Evolutionary conservation across 352 stramenopile species (phyloP).

Genomic region (Globisporangium perplexum): DNA sequence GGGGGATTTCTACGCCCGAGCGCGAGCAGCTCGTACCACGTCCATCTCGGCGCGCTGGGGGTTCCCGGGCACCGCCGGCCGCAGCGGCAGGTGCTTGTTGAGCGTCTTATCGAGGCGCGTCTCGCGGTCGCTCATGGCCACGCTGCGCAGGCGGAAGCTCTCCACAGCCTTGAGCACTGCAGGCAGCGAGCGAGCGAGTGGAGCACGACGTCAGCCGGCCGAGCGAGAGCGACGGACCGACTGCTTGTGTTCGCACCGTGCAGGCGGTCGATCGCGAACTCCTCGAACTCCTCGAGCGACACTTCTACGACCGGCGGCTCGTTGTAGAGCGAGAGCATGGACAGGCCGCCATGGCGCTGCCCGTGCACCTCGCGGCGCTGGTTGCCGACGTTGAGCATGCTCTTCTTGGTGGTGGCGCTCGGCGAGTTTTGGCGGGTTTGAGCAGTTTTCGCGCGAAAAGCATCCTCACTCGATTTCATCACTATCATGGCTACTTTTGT

Average conservation of each 20-base stretch:
- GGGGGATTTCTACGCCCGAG: not conserved
- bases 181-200: not conserved
- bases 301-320: constrained; percentile 92
- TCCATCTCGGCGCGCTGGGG: constrained; percentile 57
- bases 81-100: constrained; percentile 81
- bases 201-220: not conserved
- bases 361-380: constrained; percentile 45
- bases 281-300: constrained; percentile 97
- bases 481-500: not conserved
- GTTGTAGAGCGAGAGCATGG: constrained; percentile 92
- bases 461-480: not conserved
- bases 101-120: constrained; percentile 78
- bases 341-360: constrained; percentile 30
- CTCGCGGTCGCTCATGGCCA: constrained; percentile 69
- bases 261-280: constrained; percentile 95
- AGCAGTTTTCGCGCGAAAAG: not conserved
- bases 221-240: no score
- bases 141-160: constrained; percentile 75
- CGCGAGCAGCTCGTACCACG: constrained; percentile 15
- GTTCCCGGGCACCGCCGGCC: constrained; percentile 24
- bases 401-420: not conserved
- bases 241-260: constrained; percentile 58
- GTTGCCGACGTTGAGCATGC: constrained; percentile 85
- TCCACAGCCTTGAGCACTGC: constrained; percentile 79
- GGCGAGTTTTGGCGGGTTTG: constrained; percentile 1